Conservation (phyloP, 345 rosid species). For the Kernera saxatilis region DNA sequence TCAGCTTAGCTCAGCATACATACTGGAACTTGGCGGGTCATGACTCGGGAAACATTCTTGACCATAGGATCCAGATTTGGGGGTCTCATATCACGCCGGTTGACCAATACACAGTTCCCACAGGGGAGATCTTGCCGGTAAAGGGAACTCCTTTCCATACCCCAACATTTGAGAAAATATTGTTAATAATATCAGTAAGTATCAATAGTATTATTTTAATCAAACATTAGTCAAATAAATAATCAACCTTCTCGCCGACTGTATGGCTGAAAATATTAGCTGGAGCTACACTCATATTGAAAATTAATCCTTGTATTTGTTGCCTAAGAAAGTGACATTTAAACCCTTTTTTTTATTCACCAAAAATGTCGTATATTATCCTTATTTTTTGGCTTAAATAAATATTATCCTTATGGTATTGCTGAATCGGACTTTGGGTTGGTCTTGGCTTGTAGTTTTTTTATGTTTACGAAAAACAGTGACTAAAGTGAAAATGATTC, state of each 20-base stretch:
- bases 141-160: constrained; percentile 80
- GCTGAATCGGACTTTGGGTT: background rate
- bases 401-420: too few species aligned
- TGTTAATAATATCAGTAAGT: too few species aligned
- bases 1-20: constrained; percentile 92
- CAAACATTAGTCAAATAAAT: constrained; percentile 9
- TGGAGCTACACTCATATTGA: constrained; percentile 29
- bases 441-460: background rate
- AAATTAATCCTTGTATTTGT: background rate
- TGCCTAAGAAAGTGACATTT: constrained; percentile 36
- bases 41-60: constrained; percentile 61
- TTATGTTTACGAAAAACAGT: background rate
- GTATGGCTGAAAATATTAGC: constrained; percentile 40
- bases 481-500: background rate
- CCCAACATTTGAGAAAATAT: too few species aligned
- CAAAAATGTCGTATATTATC: constrained; percentile 29
- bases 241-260: constrained; percentile 21
- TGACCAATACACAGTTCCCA: constrained; percentile 70
- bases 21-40: constrained; percentile 95
- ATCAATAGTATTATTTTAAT: background rate
- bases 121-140: constrained; percentile 70
- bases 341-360: constrained; percentile 17
- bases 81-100: constrained; percentile 83
- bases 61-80: constrained; percentile 71
- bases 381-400: too few species aligned